Evolutionary conservation across 1,284 basidiomycete genomes (phyloP).

Genomic region (Heterobasidion occidentale): DNA sequence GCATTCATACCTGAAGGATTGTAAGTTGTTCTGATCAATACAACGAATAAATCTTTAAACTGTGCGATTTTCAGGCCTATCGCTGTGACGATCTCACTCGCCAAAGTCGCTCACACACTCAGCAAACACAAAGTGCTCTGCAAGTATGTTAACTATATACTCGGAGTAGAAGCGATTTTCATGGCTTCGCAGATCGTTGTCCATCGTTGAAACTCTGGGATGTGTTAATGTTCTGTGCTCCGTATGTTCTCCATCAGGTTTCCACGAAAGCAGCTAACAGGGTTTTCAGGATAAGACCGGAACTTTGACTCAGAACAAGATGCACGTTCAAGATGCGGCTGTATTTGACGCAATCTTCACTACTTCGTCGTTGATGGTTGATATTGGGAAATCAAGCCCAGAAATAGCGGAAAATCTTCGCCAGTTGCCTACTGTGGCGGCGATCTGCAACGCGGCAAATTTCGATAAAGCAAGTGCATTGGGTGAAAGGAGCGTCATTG

Average conservation of each 20-base stretch:
- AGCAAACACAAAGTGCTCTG: conserved; percentile 50
- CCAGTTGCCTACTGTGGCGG: conserved; percentile 35
- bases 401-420: conserved; percentile 12
- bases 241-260: conserved; percentile 12
- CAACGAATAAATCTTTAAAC: neutral
- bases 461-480: conserved; percentile 34
- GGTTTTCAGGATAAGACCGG: conserved; percentile 31
- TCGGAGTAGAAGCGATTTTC: neutral
- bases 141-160: conserved; percentile 26
- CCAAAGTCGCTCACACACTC: conserved; percentile 41
- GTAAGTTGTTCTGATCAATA: conserved; percentile 7
- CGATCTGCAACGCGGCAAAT: conserved; percentile 50
- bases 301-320: conserved; percentile 43
- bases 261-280: neutral
- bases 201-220: conserved; percentile 40
- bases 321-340: conserved; percentile 30
- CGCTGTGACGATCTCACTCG: conserved; percentile 34
- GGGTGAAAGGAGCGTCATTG: conserved; percentile 36
- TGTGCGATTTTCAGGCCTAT: conserved; percentile 25
- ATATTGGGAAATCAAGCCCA: conserved; percentile 2
- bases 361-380: conserved; percentile 4
- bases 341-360: conserved; percentile 33
- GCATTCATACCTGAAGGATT: conserved; percentile 51
- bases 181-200: conserved; percentile 10
- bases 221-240: conserved; percentile 35